These are phyloP conservation scores for Neofusicoccum kwambonambiense DNA, from an alignment of 2,329 filamentous ascomycete genomes.

Conservation along the genomic window DNA sequence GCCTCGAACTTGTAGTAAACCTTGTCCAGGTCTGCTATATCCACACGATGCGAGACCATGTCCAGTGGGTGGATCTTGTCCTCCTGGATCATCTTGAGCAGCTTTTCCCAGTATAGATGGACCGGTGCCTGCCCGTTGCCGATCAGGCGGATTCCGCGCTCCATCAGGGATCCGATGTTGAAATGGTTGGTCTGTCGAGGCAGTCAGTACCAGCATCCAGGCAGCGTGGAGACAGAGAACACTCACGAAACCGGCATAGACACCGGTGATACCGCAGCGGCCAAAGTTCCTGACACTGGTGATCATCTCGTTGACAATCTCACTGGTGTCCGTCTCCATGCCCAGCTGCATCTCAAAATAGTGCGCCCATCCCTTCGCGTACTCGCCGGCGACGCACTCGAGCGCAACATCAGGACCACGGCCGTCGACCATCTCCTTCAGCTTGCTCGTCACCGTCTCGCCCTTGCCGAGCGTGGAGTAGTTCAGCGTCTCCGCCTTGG, in stretches of 20 bases:
- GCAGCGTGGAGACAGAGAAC: background rate
- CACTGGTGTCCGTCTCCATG: conserved; percentile 80
- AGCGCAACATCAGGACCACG: conserved; percentile 71
- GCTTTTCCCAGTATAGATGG: conserved; percentile 77
- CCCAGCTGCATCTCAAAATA: conserved; percentile 62
- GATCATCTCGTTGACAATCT: conserved; percentile 78
- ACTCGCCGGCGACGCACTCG: conserved; percentile 66
- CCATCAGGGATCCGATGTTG: conserved; percentile 81
- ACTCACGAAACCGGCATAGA: conserved; percentile 60
- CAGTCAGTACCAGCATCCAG: conserved; percentile 12
- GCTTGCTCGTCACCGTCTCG: conserved; percentile 65
- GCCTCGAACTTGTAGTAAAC: conserved; percentile 67
- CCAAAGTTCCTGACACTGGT: conserved; percentile 70
- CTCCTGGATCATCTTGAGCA: conserved; percentile 66
- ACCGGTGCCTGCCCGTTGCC: conserved; percentile 71
- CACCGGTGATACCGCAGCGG: conserved; percentile 73
- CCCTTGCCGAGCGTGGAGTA: conserved; percentile 62
- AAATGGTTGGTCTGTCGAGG: conserved; percentile 68
- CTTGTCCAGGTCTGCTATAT: conserved; percentile 50
- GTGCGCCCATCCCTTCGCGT: conserved; percentile 61
- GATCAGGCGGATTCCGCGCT: conserved; percentile 78
- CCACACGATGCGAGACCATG: conserved; percentile 77
- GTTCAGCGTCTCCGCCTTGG: conserved; percentile 67
- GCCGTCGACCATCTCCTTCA: conserved; percentile 72
- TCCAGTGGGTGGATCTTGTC: conserved; percentile 71